Evolutionary conservation across 2,329 filamentous ascomycete species (phyloP).

Genomic region (Trichocomaceae sp.): DNA sequence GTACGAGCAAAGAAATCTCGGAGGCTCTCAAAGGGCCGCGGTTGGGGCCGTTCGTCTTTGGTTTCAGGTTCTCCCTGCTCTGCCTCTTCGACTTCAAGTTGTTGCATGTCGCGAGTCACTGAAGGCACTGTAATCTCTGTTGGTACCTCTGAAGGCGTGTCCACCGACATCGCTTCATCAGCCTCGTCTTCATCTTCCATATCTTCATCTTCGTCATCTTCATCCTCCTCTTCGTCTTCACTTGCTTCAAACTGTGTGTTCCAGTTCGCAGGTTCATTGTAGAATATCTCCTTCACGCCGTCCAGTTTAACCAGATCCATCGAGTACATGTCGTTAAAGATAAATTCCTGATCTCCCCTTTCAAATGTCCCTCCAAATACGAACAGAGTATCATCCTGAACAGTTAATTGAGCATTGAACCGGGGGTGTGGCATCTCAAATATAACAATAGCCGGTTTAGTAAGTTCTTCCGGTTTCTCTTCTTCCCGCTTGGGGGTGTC

Average conservation of each 20-base stretch:
- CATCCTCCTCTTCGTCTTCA: conserved; percentile 43
- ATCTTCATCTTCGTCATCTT: conserved; percentile 36
- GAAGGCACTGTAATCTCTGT: conserved; percentile 33
- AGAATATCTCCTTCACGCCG: conserved; percentile 87
- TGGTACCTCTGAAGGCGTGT: conserved; percentile 30
- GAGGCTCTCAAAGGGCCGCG: conserved; percentile 76
- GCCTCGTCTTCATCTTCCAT: conserved; percentile 39
- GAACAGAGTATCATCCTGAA: conserved; percentile 87
- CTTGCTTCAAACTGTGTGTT: conserved; percentile 56
- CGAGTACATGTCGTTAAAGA: conserved; percentile 89
- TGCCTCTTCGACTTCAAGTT: conserved; percentile 32
- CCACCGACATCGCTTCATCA: conserved; percentile 41
- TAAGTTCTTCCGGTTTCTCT: conserved; percentile 45
- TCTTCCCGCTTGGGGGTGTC: conserved; percentile 42
- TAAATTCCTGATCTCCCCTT: conserved; percentile 89
- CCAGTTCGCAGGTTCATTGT: conserved; percentile 80
- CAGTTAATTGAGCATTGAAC: conserved; percentile 85
- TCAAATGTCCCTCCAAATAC: conserved; percentile 95
- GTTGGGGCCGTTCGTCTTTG: conserved; percentile 69
- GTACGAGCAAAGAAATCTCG: conserved; percentile 90
- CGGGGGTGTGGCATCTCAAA: conserved; percentile 83
- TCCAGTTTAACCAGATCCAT: conserved; percentile 93
- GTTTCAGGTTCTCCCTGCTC: conserved; percentile 42
- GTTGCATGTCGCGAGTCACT: conserved; percentile 31
- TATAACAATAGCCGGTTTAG: conserved; percentile 56